Evolutionary conservation across 371 early-diverging fungal species (phyloP).

Genomic region (Dinochytrium kinnereticum): DNA sequence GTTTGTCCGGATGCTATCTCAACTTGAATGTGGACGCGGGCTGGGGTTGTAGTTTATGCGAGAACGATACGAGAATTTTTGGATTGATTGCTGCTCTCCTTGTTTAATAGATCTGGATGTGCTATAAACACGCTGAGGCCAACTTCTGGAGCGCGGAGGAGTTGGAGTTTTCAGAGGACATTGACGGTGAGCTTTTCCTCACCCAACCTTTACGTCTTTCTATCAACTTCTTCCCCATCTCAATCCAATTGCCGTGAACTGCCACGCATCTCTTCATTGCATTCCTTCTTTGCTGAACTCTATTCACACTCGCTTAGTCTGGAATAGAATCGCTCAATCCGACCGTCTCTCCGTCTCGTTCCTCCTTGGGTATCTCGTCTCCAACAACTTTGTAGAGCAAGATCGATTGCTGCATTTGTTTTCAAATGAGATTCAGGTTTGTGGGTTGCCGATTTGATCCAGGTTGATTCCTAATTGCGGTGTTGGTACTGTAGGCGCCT

Average conservation of each 20-base stretch:
- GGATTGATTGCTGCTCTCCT: not conserved
- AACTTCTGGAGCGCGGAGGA: slow-evolving; percentile 59
- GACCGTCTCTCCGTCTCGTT: slow-evolving; percentile 36
- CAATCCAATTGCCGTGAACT: not conserved
- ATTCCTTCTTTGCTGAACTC: not conserved
- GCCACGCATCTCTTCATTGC: not conserved
- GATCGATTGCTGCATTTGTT: slow-evolving; percentile 32
- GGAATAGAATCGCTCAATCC: not conserved
- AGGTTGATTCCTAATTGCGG: no score
- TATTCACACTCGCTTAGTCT: slow-evolving; percentile 22
- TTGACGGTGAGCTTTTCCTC: slow-evolving; percentile 31
- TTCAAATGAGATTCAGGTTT: slow-evolving; percentile 46
- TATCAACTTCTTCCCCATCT: not conserved
- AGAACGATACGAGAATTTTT: no score
- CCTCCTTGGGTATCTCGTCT: slow-evolving; percentile 24
- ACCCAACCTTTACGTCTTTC: not conserved
- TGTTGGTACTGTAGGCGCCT: slow-evolving; percentile 24
- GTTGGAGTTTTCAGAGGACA: slow-evolving; percentile 49
- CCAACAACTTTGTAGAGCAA: slow-evolving; percentile 12
- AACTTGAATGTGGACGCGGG: not conserved
- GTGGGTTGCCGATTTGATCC: not conserved
- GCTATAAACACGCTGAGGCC: slow-evolving; percentile 51
- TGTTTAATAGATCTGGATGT: slow-evolving; percentile 45
- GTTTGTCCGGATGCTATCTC: not conserved
- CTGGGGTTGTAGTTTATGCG: not conserved